phyloP scores from a whole-genome alignment of 129 eudicot species.

The Logfia minima region DNA sequence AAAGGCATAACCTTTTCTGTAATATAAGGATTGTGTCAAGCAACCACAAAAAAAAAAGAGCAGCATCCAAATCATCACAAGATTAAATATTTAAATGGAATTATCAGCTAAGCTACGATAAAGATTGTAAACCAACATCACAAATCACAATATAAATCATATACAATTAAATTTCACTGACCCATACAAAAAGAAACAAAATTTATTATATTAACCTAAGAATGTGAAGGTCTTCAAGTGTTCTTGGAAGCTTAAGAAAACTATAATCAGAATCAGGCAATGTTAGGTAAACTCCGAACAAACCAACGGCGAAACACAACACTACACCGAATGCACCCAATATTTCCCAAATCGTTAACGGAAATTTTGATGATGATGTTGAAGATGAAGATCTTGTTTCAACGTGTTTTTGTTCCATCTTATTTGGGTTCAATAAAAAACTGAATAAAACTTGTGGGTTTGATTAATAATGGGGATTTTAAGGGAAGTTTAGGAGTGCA shows the following conservation, averaged over 20 bases:
- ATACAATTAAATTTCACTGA: constrained; percentile 8
- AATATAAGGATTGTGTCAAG: background rate
- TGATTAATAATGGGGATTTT: constrained; percentile 10
- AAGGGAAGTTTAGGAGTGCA: constrained; percentile 6
- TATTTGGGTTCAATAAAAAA: background rate
- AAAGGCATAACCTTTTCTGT: background rate
- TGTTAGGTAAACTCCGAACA: constrained; percentile 64
- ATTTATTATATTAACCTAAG: constrained; percentile 48
- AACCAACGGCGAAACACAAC: constrained; percentile 54
- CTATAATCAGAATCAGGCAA: constrained; percentile 89
- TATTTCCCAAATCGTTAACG: constrained; percentile 64
- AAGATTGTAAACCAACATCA: background rate
- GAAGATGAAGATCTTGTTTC: constrained; percentile 25
- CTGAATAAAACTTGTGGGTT: constrained; percentile 2
- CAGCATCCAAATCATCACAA: background rate
- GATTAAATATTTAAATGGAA: background rate
- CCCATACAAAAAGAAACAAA: background rate
- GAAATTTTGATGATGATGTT: constrained; percentile 41
- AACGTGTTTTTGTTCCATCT: constrained; percentile 31
- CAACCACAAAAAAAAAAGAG: background rate
- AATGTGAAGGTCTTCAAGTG: constrained; percentile 72
- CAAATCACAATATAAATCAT: background rate
- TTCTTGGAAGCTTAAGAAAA: constrained; percentile 85
- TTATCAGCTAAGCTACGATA: background rate
- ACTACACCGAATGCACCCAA: constrained; percentile 55